These are phyloP conservation scores for Salvia rosmarinus DNA, from an alignment of 257 asterid genomes.

Conservation along the genomic window DNA sequence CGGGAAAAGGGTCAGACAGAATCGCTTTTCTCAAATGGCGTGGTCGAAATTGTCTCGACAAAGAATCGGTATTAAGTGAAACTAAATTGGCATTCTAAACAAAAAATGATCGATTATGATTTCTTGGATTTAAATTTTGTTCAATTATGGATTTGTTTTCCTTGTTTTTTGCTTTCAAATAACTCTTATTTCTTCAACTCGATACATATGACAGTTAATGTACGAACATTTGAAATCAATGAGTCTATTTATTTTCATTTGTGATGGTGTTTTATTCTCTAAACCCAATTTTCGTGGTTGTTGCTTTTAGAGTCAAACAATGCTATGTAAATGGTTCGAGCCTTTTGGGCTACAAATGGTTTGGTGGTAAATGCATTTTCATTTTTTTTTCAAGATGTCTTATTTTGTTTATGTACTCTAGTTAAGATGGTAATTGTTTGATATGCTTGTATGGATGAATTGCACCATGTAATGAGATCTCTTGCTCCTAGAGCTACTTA, in stretches of 20 bases:
- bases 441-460: constrained; percentile 77
- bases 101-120: no score
- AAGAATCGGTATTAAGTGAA: no score
- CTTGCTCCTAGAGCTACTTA: constrained; percentile 88
- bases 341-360: constrained; percentile 71
- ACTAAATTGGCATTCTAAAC: no score
- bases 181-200: no score
- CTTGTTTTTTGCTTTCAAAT: no score
- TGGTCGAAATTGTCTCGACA: no score
- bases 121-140: no score
- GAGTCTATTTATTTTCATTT: background rate
- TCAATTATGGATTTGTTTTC: no score
- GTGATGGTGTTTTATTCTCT: constrained; percentile 3
- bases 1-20: no score
- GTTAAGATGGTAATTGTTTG: constrained; percentile 34
- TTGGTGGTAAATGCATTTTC: constrained; percentile 47
- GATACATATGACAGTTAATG: no score
- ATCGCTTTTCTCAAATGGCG: no score
- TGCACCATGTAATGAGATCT: constrained; percentile 67
- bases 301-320: constrained; percentile 54
- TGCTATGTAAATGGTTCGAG: constrained; percentile 55
- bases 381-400: background rate
- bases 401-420: constrained; percentile 13
- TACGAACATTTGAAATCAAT: background rate
- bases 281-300: constrained; percentile 3